Percentiles rank a stretch among this genome's conserved stretches.
Conservation (phyloP, 768 basidiomycete species). For the Hygrocybe coccinea region DNA sequence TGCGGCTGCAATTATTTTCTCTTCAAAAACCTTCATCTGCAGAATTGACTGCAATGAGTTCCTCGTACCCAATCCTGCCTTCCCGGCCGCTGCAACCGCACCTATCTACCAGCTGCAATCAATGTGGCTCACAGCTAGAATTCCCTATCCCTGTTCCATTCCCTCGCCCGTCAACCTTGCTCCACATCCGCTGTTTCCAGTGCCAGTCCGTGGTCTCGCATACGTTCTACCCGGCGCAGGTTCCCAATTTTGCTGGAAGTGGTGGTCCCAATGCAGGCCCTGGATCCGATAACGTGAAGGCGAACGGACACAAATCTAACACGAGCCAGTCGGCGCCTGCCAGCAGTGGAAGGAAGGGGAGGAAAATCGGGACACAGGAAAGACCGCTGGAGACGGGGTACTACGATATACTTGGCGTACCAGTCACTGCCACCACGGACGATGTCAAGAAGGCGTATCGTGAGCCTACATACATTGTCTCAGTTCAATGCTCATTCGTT, state of each 20-base stretch:
- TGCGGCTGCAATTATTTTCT: too few relatives aligned
- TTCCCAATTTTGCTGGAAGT: conserved; percentile 27
- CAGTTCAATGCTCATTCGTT: conserved; percentile 2
- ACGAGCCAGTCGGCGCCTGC: conserved; percentile 22
- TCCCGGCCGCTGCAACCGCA: conserved; percentile 68
- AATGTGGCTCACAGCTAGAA: conserved; percentile 55
- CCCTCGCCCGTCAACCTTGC: conserved; percentile 52
- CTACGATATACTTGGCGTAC: conserved; percentile 78
- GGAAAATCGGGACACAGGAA: conserved; percentile 87
- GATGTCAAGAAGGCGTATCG: conserved; percentile 93
- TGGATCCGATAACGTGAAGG: conserved; percentile 9
- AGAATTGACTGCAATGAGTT: not conserved
- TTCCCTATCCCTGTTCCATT: conserved; percentile 60
- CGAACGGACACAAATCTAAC: conserved; percentile 19
- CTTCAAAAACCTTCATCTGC: too few relatives aligned
- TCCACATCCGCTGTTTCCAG: conserved; percentile 65
- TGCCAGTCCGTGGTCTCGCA: conserved; percentile 60
- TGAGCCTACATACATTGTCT: conserved; percentile 39
- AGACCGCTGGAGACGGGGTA: conserved; percentile 86
- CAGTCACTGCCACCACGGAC: conserved; percentile 69
- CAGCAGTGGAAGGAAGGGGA: conserved; percentile 52
- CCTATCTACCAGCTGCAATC: conserved; percentile 55
- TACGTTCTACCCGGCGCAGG: conserved; percentile 63
- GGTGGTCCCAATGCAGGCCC: conserved; percentile 6
- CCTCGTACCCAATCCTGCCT: conserved; percentile 1